These are phyloP conservation scores for Apiospora phragmitis DNA, from an alignment of 2,329 filamentous ascomycete species.

Conservation along the genomic window DNA sequence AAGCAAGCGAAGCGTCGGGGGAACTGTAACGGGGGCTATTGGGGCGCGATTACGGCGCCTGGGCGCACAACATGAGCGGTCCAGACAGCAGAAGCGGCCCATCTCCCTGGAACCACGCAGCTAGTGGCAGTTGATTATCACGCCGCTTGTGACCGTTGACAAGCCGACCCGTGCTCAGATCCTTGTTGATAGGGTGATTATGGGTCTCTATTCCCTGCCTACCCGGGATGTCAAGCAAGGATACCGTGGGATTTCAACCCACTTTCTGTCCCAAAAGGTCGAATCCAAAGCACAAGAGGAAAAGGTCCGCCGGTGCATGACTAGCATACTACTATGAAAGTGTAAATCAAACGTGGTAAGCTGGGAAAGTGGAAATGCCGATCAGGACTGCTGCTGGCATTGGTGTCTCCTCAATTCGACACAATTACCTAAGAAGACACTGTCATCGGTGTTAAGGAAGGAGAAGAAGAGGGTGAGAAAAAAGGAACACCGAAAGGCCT, in stretches of 20 bases:
- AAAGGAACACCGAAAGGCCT: no score
- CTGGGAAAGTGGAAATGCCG: not conserved
- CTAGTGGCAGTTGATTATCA: not conserved
- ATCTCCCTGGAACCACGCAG: not conserved
- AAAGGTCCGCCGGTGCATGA: not conserved
- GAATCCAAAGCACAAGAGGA: not conserved
- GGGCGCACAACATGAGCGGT: not conserved
- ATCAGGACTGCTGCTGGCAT: not conserved
- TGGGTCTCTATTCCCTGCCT: not conserved
- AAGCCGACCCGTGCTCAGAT: not conserved
- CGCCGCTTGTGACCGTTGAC: not conserved
- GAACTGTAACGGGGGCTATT: no score
- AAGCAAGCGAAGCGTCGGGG: not conserved
- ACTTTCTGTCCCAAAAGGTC: not conserved
- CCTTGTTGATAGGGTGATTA: not conserved
- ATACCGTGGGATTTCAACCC: not conserved
- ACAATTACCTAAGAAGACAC: not conserved
- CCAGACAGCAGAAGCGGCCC: not conserved
- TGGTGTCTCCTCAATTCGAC: not conserved
- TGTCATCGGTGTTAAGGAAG: no score
- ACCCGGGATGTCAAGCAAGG: not conserved
- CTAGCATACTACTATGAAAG: no score
- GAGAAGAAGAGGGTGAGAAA: no score
- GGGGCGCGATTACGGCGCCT: no score
- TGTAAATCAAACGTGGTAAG: not conserved